Evolutionary conservation across 1,284 basidiomycete species (phyloP), one percentile per base, ranked within the genome.

Genomic region (Marasmius sp.): DNA sequence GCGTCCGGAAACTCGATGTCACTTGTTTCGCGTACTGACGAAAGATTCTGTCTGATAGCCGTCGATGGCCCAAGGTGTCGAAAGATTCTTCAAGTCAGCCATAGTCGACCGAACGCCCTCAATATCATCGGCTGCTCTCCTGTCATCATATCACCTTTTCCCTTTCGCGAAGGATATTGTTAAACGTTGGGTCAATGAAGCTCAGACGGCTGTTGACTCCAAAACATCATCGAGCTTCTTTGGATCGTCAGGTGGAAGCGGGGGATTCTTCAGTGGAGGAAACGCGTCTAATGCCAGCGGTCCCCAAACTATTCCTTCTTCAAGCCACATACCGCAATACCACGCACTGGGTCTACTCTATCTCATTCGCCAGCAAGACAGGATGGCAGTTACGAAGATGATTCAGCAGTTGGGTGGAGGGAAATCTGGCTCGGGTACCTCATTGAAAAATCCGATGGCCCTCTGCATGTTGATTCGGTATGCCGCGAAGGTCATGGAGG

Each of bases 301-400:
- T 22, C 89, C 91, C 67, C 93, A 95, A 73, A 84, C 92, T 11
- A 85, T 97, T 59, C 87, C 89, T 16, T 94, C 92, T 41, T 89
- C 93, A 33, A 96, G 93, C 73, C 93, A 93, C 78, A 93, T 97
- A 75, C 91, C 95, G 53, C 97, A 99, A 79, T 99, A 99, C 78
- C 97, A 99, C 74, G 96, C 95, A 11, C 83, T 99, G 43, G 96
- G 97, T 41, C 80, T 99, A 61, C 81, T 99, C 58, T 98, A 98
- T 76, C 82, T 96, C 66, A 98, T 99, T 70, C 88, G 97, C 49
- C 94, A 97, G 74, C 94, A 97, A 74, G 97, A 99, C 78, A 83
- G 97, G 67, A 99, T 99, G 95, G 97, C 97, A 1, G 88, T 99
- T 58, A 98, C 95, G 50, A 99, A 99, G 81, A 96, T 99, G 92